These are phyloP conservation scores for Neurospora cerealis DNA, from an alignment of 495 filamentous ascomycete genomes.

Conservation along the genomic window DNA sequence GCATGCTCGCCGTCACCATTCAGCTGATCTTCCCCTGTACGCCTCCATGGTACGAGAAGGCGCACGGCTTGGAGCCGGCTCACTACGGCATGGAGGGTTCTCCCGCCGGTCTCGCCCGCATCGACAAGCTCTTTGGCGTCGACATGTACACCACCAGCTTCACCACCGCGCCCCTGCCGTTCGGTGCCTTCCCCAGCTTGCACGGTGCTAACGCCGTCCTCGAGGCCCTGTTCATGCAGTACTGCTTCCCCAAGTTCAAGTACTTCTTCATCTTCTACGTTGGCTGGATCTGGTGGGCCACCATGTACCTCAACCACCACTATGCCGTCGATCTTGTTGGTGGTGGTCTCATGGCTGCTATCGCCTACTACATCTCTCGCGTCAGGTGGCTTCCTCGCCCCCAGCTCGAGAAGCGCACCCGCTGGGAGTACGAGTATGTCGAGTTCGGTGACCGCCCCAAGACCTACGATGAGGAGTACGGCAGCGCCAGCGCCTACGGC, in stretches of 20 bases:
- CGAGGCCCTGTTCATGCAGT: constrained; percentile 85
- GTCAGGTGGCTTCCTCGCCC: constrained; percentile 69
- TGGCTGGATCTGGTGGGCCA: constrained; percentile 96
- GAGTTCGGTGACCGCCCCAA: constrained; percentile 53
- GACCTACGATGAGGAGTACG: constrained; percentile 28
- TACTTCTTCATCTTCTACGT: constrained; percentile 71
- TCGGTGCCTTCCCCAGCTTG: constrained; percentile 87
- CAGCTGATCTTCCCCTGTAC: constrained; percentile 89
- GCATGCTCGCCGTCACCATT: constrained; percentile 71
- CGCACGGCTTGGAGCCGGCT: constrained; percentile 73
- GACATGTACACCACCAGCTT: constrained; percentile 89
- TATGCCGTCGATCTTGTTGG: constrained; percentile 89
- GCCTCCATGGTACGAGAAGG: constrained; percentile 90
- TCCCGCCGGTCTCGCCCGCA: constrained; percentile 77
- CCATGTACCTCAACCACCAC: constrained; percentile 94
- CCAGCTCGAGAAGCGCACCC: constrained; percentile 72
- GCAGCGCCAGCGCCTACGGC: constrained; percentile 16
- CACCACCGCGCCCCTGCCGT: constrained; percentile 79
- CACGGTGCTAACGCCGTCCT: constrained; percentile 79
- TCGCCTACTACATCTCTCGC: constrained; percentile 70
- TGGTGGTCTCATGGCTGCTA: constrained; percentile 69
- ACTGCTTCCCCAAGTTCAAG: constrained; percentile 72
- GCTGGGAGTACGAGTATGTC: constrained; percentile 94
- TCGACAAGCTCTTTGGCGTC: constrained; percentile 79
- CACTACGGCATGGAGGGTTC: constrained; percentile 85